phyloP scores from a whole-genome alignment of 805 yeast genomes.

The Zygotorulaspora florentina region DNA sequence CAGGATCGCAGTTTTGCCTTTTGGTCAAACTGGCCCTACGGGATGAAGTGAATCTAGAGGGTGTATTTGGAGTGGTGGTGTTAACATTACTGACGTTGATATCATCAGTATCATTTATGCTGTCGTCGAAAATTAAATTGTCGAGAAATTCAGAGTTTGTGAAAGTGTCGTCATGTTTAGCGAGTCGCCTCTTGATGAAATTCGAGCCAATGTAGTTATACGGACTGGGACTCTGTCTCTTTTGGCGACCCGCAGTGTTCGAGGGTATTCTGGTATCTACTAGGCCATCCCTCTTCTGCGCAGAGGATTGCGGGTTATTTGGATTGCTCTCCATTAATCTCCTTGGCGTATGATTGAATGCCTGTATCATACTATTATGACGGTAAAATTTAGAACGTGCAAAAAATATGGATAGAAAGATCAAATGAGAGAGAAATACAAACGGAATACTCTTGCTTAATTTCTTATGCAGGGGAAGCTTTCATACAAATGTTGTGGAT shows the following conservation, averaged over 20 bases:
- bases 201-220: constrained; percentile 14
- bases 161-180: constrained; percentile 9
- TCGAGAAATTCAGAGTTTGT: constrained; percentile 6
- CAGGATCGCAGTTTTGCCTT: constrained; percentile 7
- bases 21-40: constrained; percentile 9
- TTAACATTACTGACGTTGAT: constrained; percentile 6
- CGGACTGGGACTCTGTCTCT: constrained; percentile 26
- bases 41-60: constrained; percentile 9
- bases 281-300: constrained; percentile 2
- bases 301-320: constrained; percentile 1
- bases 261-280: background rate
- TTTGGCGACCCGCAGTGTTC: constrained; percentile 15
- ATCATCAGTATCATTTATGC: constrained; percentile 1
- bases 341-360: constrained; percentile 11
- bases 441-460: background rate
- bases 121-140: constrained; percentile 3
- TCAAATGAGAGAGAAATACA: background rate
- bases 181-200: constrained; percentile 24
- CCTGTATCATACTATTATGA: constrained; percentile 10
- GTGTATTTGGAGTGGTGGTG: constrained; percentile 9
- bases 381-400: background rate
- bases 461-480: background rate
- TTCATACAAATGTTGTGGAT: no score
- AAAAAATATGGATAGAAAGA: background rate
- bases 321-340: constrained; percentile 6